A percentile compares a stretch with the other conserved stretches of the same genome.
Evolutionary conservation across 768 basidiomycete genomes (phyloP).

Genomic region (Lentinula boryana): DNA sequence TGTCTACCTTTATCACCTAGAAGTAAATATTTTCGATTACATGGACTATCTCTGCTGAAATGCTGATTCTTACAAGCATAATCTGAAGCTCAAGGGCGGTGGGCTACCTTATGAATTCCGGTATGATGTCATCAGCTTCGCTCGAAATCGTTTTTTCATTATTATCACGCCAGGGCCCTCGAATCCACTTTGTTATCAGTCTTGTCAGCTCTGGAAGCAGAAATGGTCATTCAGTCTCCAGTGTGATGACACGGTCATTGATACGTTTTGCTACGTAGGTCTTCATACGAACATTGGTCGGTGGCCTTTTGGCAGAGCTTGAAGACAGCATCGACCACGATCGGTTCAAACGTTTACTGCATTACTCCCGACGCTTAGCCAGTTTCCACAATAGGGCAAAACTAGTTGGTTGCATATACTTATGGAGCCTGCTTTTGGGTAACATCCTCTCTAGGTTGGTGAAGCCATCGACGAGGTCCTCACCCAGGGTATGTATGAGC

Average conservation of each 20-base stretch:
- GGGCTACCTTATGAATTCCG: constrained; percentile 86
- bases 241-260: background rate
- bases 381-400: constrained; percentile 90
- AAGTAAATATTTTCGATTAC: constrained; percentile 37
- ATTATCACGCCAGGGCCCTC: constrained; percentile 58
- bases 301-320: constrained; percentile 84
- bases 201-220: constrained; percentile 88
- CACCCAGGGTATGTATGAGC: constrained; percentile 58
- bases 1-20: constrained; percentile 82
- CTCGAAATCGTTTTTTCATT: constrained; percentile 7
- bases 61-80: constrained; percentile 48
- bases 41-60: constrained; percentile 5
- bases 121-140: constrained; percentile 31
- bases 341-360: constrained; percentile 85
- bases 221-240: constrained; percentile 53
- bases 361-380: constrained; percentile 84
- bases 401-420: constrained; percentile 40
- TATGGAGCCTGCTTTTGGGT: background rate
- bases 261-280: background rate
- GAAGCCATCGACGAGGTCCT: constrained; percentile 89
- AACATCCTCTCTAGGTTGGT: constrained; percentile 53
- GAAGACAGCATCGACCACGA: constrained; percentile 96
- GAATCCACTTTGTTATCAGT: constrained; percentile 92
- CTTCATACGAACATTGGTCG: constrained; percentile 86
- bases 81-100: constrained; percentile 65